These are phyloP conservation scores for Cytospora schulzeri DNA, from an alignment of 2,329 filamentous ascomycete genomes.

Conservation along the genomic window DNA sequence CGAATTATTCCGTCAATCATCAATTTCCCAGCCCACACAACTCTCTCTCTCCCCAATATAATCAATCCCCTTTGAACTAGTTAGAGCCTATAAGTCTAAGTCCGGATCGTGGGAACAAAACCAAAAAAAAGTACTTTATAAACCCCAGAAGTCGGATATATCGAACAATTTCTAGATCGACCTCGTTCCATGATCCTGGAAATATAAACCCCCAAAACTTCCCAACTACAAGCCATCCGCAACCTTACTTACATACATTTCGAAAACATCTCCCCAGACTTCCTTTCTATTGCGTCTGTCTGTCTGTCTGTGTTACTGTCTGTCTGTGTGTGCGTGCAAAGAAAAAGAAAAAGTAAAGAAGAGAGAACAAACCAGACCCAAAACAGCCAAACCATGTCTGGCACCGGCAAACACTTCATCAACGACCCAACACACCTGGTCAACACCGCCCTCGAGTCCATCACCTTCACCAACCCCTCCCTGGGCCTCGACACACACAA, in stretches of 20 bases:
- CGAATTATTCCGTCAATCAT: slow-evolving; percentile 28
- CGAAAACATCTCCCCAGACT: no score
- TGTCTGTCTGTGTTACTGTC: no score
- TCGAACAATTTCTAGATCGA: neutral
- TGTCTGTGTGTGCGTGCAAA: no score
- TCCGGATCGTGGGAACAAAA: no score
- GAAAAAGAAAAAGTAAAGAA: no score
- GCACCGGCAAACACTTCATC: slow-evolving; percentile 77
- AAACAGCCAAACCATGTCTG: slow-evolving; percentile 38
- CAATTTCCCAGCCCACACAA: neutral
- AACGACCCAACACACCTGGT: slow-evolving; percentile 81
- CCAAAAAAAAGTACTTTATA: slow-evolving; percentile 19
- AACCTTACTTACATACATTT: no score
- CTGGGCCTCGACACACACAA: slow-evolving; percentile 75
- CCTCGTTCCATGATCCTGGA: neutral
- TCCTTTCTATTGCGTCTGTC: no score
- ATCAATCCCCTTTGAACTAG: no score
- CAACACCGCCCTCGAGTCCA: slow-evolving; percentile 70
- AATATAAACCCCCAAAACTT: neutral
- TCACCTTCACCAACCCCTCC: slow-evolving; percentile 83
- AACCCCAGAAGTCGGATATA: no score
- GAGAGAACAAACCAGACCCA: no score
- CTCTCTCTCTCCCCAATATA: slow-evolving; percentile 13
- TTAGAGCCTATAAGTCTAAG: no score
- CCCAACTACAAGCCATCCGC: no score